Base-by-base conservation (phyloP, 2,329 filamentous ascomycete species). In the Lasiodiplodia citricola region DNA sequence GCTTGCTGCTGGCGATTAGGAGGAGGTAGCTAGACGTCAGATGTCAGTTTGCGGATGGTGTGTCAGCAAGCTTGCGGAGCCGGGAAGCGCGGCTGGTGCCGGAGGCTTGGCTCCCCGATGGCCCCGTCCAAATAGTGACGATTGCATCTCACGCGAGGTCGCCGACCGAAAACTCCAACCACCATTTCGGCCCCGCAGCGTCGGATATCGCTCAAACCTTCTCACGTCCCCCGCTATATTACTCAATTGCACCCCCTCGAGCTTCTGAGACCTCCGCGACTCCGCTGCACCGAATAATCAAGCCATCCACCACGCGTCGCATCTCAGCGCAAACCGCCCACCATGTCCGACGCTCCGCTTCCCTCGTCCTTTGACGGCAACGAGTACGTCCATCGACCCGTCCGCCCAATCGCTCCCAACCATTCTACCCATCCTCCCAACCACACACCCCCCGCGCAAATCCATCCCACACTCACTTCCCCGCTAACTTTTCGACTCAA, bases 341-440 rank as follows among this genome's bases (percentile, higher is more conserved):
- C 23, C 66, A 68, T 68, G 66, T 56, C 51, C 37, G 69, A 78
- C 50, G 77, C 83, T 6, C 87, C 87, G 14, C 84, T 94, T 75
- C 92, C 93, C 73, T 95, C 92, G 75, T 96, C 92, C 47, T 96
- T 96, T 79, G 92, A 95, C 84, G 86, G 86, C 51, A 84, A 95
- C 78, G 81, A 82, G 91, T 93, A 84, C 75, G 88, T 82, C 8
- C 31, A 35, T 70, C 67, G n/a, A 18, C 41, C 18, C 21, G 11
- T 44, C 37, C 23, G 54, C 21, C 64, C 67, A 66, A 67, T 70
- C 69, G 73, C 75, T 74, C 2, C 38, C 16, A 0, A 35, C 6
- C 31, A 10, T 10, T 70, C 67, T n/a, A 11, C 41, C 18, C n/a
- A 6, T 50, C 37, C 23, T 56, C 18, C 64, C 67, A 66, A 67